Evolutionary conservation across 116 monocot species (phyloP).

Genomic region (Posidonia oceanica): DNA sequence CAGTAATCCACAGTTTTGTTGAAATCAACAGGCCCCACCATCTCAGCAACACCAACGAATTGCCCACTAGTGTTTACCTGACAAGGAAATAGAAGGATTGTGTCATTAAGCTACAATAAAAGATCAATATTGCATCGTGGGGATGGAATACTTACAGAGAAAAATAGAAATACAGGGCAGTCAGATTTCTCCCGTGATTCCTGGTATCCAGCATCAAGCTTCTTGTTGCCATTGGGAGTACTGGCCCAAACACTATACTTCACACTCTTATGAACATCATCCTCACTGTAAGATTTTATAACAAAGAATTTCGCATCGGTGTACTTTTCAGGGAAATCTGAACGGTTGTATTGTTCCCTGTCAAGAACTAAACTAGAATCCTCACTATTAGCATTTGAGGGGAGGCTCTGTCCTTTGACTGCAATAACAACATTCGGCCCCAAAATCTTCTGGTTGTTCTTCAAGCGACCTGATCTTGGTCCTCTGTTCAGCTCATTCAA

Average conservation of each 20-base stretch:
- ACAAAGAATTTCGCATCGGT: constrained; percentile 67
- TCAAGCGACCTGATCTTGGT: constrained; percentile 52
- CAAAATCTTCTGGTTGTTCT: constrained; percentile 35
- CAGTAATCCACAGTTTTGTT: constrained; percentile 84
- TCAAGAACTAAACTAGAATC: constrained; percentile 31
- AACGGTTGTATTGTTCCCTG: constrained; percentile 51
- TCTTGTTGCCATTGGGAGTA: constrained; percentile 91
- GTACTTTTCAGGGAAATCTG: constrained; percentile 43
- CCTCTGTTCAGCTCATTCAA: constrained; percentile 68
- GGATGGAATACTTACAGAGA: constrained; percentile 43
- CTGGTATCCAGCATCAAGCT: constrained; percentile 72
- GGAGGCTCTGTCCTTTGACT: constrained; percentile 34
- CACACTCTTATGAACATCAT: constrained; percentile 89
- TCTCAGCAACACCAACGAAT: constrained; percentile 94
- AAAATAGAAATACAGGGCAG: constrained; percentile 72
- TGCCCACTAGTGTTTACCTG: constrained; percentile 96
- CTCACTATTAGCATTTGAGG: constrained; percentile 17
- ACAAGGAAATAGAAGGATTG: neutral
- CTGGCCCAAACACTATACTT: constrained; percentile 97
- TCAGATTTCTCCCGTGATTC: constrained; percentile 52
- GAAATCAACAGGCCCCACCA: constrained; percentile 95
- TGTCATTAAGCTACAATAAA: neutral
- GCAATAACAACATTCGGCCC: constrained; percentile 21
- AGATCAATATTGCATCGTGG: neutral
- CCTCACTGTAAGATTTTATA: constrained; percentile 91